Percentiles rank a stretch among this genome's conserved stretches.
These are phyloP conservation scores for Butyriboletus loyo DNA, from an alignment of 768 basidiomycete genomes.

Conservation along the genomic window DNA sequence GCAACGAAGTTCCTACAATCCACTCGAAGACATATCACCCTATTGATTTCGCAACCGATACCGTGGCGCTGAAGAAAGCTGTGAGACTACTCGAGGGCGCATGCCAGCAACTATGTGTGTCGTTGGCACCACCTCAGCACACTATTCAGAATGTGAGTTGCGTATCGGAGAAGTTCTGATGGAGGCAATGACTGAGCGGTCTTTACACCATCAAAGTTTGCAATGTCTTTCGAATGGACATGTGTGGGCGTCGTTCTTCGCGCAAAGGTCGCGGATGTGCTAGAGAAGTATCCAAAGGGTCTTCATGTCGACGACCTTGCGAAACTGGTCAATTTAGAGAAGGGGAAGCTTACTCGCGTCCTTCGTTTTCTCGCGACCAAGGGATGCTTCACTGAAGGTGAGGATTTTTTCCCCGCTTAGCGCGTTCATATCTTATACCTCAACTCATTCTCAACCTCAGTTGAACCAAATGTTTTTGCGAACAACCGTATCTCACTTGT, in stretches of 20 bases:
- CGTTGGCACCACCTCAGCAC: constrained; percentile 28
- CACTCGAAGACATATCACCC: constrained; percentile 22
- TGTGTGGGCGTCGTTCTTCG: constrained; percentile 25
- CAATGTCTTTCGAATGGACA: constrained; percentile 25
- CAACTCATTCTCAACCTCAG: constrained; percentile 5
- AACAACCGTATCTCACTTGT: constrained; percentile 35
- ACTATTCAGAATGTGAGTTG: constrained; percentile 24
- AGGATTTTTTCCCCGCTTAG: neutral
- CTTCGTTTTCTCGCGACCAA: constrained; percentile 30
- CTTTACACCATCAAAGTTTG: constrained; percentile 2
- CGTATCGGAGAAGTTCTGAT: neutral
- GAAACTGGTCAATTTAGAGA: constrained; percentile 22
- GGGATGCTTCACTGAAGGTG: constrained; percentile 32
- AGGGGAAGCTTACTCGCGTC: constrained; percentile 29
- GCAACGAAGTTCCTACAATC: constrained; percentile 23
- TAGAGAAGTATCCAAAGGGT: constrained; percentile 26
- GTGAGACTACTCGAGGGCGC: constrained; percentile 26
- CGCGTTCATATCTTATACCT: neutral
- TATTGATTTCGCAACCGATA: constrained; percentile 19
- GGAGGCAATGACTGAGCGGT: neutral
- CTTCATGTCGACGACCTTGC: constrained; percentile 27
- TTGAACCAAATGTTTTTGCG: constrained; percentile 27
- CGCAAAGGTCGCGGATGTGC: constrained; percentile 26
- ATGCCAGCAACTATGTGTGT: constrained; percentile 26
- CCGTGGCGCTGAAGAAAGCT: constrained; percentile 23